Percentiles rank a stretch among this genome's conserved stretches.
Conservation (phyloP, 441 rosid species). For the Erodium trifolium region DNA sequence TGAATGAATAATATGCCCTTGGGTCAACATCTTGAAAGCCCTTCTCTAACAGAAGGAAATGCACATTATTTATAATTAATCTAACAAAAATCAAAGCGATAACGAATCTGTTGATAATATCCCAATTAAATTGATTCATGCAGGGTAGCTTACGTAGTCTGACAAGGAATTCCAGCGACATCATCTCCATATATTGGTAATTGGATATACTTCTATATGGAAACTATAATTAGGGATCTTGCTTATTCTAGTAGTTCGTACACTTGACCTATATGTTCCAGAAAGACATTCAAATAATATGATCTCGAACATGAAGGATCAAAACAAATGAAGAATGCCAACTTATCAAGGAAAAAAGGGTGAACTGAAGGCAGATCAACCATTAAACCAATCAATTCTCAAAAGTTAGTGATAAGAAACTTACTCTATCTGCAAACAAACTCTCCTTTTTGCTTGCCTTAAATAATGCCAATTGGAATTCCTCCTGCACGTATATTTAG, state of each 20-base stretch:
- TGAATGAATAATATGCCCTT: background rate
- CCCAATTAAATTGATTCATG: background rate
- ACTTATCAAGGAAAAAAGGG: background rate
- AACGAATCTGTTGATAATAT: background rate
- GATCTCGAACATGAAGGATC: background rate
- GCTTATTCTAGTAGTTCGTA: background rate
- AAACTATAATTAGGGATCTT: background rate
- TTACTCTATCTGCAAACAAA: slow-evolving; percentile 92
- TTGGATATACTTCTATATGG: background rate
- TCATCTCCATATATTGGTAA: background rate
- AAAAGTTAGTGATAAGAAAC: background rate
- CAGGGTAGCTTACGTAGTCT: background rate
- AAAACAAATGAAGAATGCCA: background rate
- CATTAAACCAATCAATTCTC: background rate
- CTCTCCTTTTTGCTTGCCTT: slow-evolving; percentile 94
- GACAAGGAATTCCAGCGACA: background rate
- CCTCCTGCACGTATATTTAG: slow-evolving; percentile 45
- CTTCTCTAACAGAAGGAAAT: background rate
- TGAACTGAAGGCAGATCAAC: background rate
- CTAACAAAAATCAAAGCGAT: background rate
- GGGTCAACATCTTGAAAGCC: background rate
- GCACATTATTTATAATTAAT: background rate
- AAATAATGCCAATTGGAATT: slow-evolving; percentile 89
- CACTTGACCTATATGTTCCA: background rate
- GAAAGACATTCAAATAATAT: background rate